Percentiles rank a stretch among this genome's conserved stretches.
phyloP scores from a whole-genome alignment of 768 basidiomycete species.

The Pleurotus djamor region DNA sequence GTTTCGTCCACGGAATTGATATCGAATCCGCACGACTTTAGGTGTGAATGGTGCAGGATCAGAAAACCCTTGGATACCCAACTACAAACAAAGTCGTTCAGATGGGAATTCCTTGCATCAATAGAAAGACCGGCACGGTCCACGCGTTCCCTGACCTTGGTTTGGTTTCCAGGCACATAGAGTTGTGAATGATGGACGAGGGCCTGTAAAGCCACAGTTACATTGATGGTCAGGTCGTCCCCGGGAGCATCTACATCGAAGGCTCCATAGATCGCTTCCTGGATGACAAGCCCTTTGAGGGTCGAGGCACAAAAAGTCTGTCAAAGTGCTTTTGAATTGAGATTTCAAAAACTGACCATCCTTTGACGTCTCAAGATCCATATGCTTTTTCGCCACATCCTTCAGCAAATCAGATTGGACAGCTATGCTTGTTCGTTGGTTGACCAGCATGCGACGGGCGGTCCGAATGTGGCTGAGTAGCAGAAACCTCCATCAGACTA shows the following conservation, averaged over 20 bases:
- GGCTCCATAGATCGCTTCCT: constrained; percentile 73
- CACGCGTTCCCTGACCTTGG: constrained; percentile 59
- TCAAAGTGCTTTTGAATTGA: constrained; percentile 1
- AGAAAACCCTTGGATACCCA: constrained; percentile 82
- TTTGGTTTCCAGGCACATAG: constrained; percentile 69
- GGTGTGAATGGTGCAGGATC: constrained; percentile 76
- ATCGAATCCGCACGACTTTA: constrained; percentile 71
- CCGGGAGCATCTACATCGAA: constrained; percentile 45
- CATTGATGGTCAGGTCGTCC: constrained; percentile 64
- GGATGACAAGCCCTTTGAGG: constrained; percentile 68
- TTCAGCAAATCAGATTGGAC: constrained; percentile 62
- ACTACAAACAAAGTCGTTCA: constrained; percentile 30
- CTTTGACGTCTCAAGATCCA: constrained; percentile 59
- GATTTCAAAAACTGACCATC: constrained; percentile 49
- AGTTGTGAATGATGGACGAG: constrained; percentile 78
- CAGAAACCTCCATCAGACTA: constrained; percentile 1
- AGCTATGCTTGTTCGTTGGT: constrained; percentile 53
- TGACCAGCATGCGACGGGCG: constrained; percentile 61
- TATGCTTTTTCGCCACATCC: constrained; percentile 64
- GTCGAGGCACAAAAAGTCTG: neutral
- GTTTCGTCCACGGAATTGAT: constrained; percentile 68
- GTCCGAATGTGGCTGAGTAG: constrained; percentile 63
- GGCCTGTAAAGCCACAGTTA: constrained; percentile 80
- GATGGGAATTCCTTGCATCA: neutral
- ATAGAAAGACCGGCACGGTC: constrained; percentile 6